Evolutionary conservation across 805 yeast genomes (phyloP).

Genomic region (Yarrowia osloensis): DNA sequence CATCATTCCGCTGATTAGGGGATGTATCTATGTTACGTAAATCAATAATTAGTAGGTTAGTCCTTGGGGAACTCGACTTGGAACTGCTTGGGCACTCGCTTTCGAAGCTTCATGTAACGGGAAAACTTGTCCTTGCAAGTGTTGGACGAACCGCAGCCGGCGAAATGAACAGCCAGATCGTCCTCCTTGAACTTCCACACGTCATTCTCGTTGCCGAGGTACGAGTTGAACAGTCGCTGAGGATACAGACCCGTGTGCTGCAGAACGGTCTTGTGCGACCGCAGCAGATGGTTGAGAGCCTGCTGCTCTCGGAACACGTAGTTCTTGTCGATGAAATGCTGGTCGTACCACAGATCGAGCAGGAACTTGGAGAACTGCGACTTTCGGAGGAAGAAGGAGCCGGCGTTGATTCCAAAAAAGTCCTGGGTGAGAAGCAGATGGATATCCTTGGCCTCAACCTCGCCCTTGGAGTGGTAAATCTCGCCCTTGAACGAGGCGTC

Average conservation of each 20-base stretch:
- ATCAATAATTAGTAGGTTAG: not conserved
- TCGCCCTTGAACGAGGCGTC: conserved; percentile 30
- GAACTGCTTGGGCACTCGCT: conserved; percentile 28
- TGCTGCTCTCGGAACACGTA: conserved; percentile 39
- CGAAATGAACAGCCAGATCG: conserved; percentile 41
- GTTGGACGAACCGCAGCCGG: conserved; percentile 36
- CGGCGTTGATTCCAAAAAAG: conserved; percentile 40
- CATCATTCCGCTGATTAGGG: not conserved
- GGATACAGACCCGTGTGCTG: conserved; percentile 40
- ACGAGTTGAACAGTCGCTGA: conserved; percentile 41
- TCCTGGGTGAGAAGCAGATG: conserved; percentile 41
- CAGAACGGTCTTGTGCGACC: conserved; percentile 33
- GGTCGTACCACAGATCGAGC: conserved; percentile 43
- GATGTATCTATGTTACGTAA: not conserved
- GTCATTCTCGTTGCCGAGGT: conserved; percentile 32
- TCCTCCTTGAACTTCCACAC: conserved; percentile 34
- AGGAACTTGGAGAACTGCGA: conserved; percentile 36
- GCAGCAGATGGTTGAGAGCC: conserved; percentile 35
- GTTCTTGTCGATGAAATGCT: conserved; percentile 31
- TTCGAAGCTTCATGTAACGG: conserved; percentile 1
- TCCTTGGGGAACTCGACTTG: conserved; percentile 18
- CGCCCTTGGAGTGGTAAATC: conserved; percentile 1
- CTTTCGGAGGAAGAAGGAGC: conserved; percentile 42
- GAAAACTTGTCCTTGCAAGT: conserved; percentile 20
- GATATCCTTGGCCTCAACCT: conserved; percentile 33